These are phyloP conservation scores for Pichia exigua DNA, from an alignment of 805 yeast genomes.

Conservation along the genomic window DNA sequence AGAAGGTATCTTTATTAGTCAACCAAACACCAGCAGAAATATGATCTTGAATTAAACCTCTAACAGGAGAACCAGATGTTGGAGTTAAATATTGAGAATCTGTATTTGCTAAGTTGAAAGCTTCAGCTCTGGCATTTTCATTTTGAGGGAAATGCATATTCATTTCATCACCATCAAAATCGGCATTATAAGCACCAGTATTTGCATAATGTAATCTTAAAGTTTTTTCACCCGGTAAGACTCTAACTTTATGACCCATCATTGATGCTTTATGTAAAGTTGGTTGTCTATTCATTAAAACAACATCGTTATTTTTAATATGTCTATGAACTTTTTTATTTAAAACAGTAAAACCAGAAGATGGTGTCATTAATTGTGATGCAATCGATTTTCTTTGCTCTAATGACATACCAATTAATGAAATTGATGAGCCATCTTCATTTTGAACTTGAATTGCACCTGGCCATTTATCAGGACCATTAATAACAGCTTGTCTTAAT, in stretches of 20 bases:
- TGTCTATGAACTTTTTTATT: constrained; percentile 94
- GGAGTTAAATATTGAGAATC: constrained; percentile 97
- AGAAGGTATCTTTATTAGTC: constrained; percentile 85
- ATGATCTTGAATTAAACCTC: constrained; percentile 99
- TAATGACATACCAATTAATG: constrained; percentile 77
- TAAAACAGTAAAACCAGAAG: constrained; percentile 49
- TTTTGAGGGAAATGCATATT: constrained; percentile 99
- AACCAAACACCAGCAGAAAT: constrained; percentile 99
- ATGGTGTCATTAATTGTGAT: constrained; percentile 87
- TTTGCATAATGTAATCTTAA: constrained; percentile 95
- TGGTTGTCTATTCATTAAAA: constrained; percentile 98
- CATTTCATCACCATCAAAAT: constrained; percentile 99
- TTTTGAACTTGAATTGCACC: constrained; percentile 96
- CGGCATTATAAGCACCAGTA: constrained; percentile 98
- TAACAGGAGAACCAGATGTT: constrained; percentile 94
- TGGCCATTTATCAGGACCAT: constrained; percentile 98
- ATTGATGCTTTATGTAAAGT: constrained; percentile 98
- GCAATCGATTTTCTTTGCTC: constrained; percentile 96
- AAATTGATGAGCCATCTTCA: constrained; percentile 82
- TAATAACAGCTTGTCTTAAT: constrained; percentile 87
- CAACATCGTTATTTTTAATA: constrained; percentile 90
- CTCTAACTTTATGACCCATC: constrained; percentile 99
- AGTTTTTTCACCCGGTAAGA: constrained; percentile 95
- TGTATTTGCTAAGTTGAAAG: constrained; percentile 88
- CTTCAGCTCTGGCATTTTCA: constrained; percentile 95